phyloP scores from a whole-genome alignment of 345 rosid species.

The Citrus maxima region DNA sequence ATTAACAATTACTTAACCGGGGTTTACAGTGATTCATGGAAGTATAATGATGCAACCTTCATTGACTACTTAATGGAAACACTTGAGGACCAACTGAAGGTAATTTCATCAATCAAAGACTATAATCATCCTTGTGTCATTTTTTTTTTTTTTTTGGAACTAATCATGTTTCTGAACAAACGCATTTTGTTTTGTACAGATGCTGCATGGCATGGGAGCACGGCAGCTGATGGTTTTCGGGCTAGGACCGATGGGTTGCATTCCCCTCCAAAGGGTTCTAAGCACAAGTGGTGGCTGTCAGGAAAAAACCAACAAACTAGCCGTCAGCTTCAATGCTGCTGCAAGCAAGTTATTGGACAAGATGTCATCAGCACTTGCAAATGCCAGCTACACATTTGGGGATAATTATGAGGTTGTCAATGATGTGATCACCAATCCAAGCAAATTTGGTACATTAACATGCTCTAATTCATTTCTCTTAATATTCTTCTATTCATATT shows the following conservation, averaged over 20 bases:
- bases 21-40: constrained; percentile 83
- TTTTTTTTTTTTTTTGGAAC: background rate
- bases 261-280: constrained; percentile 90
- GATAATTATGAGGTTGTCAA: constrained; percentile 84
- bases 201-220: constrained; percentile 65
- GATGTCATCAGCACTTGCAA: constrained; percentile 39
- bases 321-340: constrained; percentile 63
- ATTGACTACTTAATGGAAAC: constrained; percentile 67
- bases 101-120: background rate
- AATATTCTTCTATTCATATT: background rate
- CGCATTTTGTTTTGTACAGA: constrained; percentile 19
- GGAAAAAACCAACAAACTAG: constrained; percentile 64
- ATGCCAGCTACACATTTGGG: constrained; percentile 67
- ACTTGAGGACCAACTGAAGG: constrained; percentile 65
- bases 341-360: constrained; percentile 36
- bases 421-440: constrained; percentile 64
- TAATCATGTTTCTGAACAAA: background rate
- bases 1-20: constrained; percentile 97
- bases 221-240: constrained; percentile 82
- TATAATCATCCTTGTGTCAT: background rate
- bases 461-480: too few species aligned
- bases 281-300: constrained; percentile 66
- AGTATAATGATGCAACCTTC: constrained; percentile 69
- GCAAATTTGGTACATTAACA: constrained; percentile 50
- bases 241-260: constrained; percentile 97